Conservation (phyloP, 352 stramenopile genomes). For the Pythium vanterpoolii region DNA sequence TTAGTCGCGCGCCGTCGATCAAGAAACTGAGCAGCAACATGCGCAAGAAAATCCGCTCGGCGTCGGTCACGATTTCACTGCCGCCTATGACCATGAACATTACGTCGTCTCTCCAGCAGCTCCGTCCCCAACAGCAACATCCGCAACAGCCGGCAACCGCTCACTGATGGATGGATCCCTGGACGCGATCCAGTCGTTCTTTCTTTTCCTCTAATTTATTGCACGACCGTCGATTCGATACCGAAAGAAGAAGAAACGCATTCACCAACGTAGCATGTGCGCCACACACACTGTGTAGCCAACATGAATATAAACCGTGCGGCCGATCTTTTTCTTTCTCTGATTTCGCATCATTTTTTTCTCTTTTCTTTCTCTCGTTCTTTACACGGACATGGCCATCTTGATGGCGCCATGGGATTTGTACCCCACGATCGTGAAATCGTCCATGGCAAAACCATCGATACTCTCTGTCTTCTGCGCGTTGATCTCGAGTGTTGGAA, state of each 20-base stretch:
- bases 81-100: constrained; percentile 67
- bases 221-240: too few relatives aligned
- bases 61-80: constrained; percentile 67
- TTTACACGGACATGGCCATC: constrained; percentile 98
- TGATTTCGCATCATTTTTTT: background rate
- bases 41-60: constrained; percentile 64
- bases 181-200: too few relatives aligned
- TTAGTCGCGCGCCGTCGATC: constrained; percentile 52
- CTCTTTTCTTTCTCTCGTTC: background rate
- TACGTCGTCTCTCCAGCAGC: constrained; percentile 52
- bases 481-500: constrained; percentile 94
- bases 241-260: too few relatives aligned
- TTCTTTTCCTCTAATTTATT: background rate
- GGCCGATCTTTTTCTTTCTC: background rate
- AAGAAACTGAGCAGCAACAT: constrained; percentile 56
- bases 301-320: too few relatives aligned
- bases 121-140: constrained; percentile 28
- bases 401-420: constrained; percentile 96
- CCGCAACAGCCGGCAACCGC: constrained; percentile 6
- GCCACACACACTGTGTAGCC: too few relatives aligned
- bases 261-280: too few relatives aligned
- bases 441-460: constrained; percentile 93
- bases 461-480: constrained; percentile 85
- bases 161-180: too few relatives aligned
- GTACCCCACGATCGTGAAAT: constrained; percentile 97